These are phyloP conservation scores for Cyclotella cryptica DNA, from an alignment of 108 stramenopile genomes.

Conservation along the genomic window DNA sequence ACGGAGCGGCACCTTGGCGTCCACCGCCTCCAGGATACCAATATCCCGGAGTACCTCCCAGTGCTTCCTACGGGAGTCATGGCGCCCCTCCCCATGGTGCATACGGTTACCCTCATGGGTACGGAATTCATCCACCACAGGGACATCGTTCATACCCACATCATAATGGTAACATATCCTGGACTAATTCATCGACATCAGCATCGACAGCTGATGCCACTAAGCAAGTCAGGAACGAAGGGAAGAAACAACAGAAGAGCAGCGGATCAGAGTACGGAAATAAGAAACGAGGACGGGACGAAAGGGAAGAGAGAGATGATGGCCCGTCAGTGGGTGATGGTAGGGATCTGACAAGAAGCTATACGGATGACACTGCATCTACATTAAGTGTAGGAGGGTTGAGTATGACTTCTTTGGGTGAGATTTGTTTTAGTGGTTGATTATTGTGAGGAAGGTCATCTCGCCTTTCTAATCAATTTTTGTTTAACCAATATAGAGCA, in stretches of 20 bases:
- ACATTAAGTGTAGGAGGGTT: constrained; percentile 37
- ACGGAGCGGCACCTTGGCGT: not conserved
- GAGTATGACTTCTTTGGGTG: constrained; percentile 43
- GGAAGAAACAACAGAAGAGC: not conserved
- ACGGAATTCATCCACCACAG: not conserved
- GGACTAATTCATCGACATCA: constrained; percentile 11
- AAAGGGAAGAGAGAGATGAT: constrained; percentile 27
- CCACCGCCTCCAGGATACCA: not conserved
- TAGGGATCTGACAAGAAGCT: constrained; percentile 4
- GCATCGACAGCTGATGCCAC: not conserved
- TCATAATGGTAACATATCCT: not conserved
- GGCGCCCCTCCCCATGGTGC: not conserved
- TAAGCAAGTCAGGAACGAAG: not conserved
- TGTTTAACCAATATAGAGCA: not conserved
- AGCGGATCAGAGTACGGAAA: not conserved
- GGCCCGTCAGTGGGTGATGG: not conserved
- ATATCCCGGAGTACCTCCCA: not conserved
- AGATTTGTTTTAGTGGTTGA: not conserved
- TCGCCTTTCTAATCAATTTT: not conserved
- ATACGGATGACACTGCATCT: constrained; percentile 26
- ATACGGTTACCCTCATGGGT: too few species aligned
- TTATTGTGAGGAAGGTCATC: not conserved
- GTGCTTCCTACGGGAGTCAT: constrained; percentile 7
- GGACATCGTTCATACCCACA: constrained; percentile 16
- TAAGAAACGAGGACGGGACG: constrained; percentile 9